Evolutionary conservation across 495 filamentous ascomycete species (phyloP), one percentile per base, ranked within the genome.

Genomic region (Aspergillus bridgeri): DNA sequence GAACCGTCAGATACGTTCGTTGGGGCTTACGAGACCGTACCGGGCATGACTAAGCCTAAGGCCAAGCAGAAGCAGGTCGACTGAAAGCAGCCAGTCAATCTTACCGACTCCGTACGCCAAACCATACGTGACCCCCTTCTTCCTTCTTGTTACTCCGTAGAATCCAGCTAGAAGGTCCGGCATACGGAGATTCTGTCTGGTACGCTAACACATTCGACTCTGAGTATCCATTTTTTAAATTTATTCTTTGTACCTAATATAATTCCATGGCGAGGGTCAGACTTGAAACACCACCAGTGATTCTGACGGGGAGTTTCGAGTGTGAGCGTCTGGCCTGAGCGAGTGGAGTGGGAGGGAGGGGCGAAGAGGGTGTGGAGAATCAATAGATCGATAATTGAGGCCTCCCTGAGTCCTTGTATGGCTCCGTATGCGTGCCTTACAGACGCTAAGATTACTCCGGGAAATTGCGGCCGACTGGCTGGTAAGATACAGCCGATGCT

Each of bases 251-350:
- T 38, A 38, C 33, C 33, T n/a, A n/a, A 38, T 3, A 15, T 25
- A 47, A 50, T 51, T 33, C 33, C 50, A 54, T 45, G 27, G 25
- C 58, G 45, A 48, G 18, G 51, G 18, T 45, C 17, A 48, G 24
- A 56, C 49, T 54, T 57, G 55, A 61, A 61, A 57, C 59, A 50
- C 54, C 18, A 23, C 50, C 60, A 51, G 42, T 53, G 49, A 50
- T 20, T 51, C 48, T 60, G 56, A 63, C 57, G 62, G 65, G 48
- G 46, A 18, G 59, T 64, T 64, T 67, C 57, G 62, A 55, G 62
- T 63, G 62, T 63, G 42, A 54, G 22, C 53, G 47, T 21, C 47
- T 42, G 50, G n/a, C 45, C 45, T 23, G 45, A 48, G 46, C 27
- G 18, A 45, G 29, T 19, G 23, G 46, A 38, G 48, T 3, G 20